Evolutionary conservation across 2,329 filamentous ascomycete species (phyloP).

Genomic region (Sarocladium strictum): DNA sequence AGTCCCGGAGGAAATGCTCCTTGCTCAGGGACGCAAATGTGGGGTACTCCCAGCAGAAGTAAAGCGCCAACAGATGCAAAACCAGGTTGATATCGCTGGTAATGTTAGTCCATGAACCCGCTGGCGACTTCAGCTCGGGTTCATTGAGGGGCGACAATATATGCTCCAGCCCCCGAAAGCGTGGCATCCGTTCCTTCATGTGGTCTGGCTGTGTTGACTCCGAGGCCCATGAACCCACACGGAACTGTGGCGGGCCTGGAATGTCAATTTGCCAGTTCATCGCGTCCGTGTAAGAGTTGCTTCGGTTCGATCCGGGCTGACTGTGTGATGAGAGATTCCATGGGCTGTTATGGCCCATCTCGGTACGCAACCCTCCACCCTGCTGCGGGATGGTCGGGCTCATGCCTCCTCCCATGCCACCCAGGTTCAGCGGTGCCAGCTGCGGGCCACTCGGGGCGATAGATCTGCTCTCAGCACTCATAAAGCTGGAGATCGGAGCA

Average conservation of each 20-base stretch:
- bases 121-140: slow-evolving; percentile 35
- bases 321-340: slow-evolving; percentile 44
- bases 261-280: slow-evolving; percentile 39
- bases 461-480: slow-evolving; percentile 24
- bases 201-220: slow-evolving; percentile 34
- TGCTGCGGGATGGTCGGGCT: slow-evolving; percentile 2
- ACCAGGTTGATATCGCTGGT: slow-evolving; percentile 53
- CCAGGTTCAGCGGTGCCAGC: slow-evolving; percentile 6
- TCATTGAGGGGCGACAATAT: slow-evolving; percentile 40
- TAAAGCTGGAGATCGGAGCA: slow-evolving; percentile 22
- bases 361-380: slow-evolving; percentile 20
- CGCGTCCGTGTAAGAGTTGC: slow-evolving; percentile 39
- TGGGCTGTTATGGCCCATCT: slow-evolving; percentile 38
- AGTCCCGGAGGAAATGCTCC: slow-evolving; percentile 64
- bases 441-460: slow-evolving; percentile 17
- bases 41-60: slow-evolving; percentile 73
- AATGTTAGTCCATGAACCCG: slow-evolving; percentile 53
- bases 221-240: slow-evolving; percentile 42
- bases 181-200: slow-evolving; percentile 23
- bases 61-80: slow-evolving; percentile 57
- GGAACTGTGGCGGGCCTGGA: slow-evolving; percentile 30
- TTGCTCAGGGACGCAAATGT: slow-evolving; percentile 69
- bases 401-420: slow-evolving; percentile 12
- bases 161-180: slow-evolving; percentile 39
- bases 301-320: slow-evolving; percentile 39